These are phyloP conservation scores for Ustilago cynodontis DNA, from an alignment of 1,284 basidiomycete species.

Conservation along the genomic window DNA sequence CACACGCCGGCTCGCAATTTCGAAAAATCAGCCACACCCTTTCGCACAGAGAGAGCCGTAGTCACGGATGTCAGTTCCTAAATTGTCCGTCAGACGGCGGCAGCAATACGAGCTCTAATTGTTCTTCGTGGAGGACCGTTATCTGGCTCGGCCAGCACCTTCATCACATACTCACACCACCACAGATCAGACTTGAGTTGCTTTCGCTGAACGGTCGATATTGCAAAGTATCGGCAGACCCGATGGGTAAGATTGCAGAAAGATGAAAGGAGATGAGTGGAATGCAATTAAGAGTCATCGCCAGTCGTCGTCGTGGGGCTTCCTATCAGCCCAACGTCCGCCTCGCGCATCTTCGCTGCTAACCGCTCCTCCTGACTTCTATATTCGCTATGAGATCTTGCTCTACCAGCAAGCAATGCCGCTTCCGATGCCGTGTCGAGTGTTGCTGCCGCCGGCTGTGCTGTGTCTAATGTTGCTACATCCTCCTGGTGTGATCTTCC, in stretches of 20 bases:
- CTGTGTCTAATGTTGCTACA: neutral
- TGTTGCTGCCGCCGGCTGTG: neutral
- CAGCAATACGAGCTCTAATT: too few species aligned
- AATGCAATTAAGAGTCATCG: conserved; percentile 13
- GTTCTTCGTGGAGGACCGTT: too few species aligned
- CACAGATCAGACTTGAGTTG: too few species aligned
- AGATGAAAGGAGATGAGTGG: too few species aligned
- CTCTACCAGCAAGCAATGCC: conserved; percentile 10
- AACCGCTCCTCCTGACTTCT: conserved; percentile 47
- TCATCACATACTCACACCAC: too few species aligned
- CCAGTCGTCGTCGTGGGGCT: conserved; percentile 43
- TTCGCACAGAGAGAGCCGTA: neutral
- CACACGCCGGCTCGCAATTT: conserved; percentile 22
- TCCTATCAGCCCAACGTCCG: conserved; percentile 53
- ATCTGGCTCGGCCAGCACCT: too few species aligned
- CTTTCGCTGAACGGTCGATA: too few species aligned
- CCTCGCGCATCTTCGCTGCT: conserved; percentile 53
- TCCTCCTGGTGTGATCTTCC: conserved; percentile 6
- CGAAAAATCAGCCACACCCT: neutral
- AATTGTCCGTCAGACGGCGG: neutral
- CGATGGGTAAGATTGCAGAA: neutral
- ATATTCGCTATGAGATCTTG: conserved; percentile 17
- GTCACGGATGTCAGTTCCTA: neutral
- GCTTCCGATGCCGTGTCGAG: neutral
- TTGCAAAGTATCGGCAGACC: neutral